Percentiles rank a stretch among this genome's conserved stretches.
Evolutionary conservation across 257 asterid species (phyloP).

Genomic region (Fraxinus americana): DNA sequence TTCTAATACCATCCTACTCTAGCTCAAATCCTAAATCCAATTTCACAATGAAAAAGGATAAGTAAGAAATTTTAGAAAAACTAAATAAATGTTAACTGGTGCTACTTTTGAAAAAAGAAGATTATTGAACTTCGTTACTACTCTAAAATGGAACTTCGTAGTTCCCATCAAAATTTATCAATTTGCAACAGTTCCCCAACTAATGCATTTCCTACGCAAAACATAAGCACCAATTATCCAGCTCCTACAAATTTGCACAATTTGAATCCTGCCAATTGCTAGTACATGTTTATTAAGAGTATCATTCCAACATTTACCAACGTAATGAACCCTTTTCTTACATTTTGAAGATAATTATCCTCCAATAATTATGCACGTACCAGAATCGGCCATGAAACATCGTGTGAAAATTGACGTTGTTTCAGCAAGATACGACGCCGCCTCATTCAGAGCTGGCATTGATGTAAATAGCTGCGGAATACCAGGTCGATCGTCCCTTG

Average conservation of each 20-base stretch:
- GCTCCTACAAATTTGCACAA: not conserved
- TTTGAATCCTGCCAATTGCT: not conserved
- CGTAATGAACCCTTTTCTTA: not conserved
- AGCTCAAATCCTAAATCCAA: not conserved
- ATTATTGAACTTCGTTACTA: not conserved
- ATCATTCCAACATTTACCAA: not conserved
- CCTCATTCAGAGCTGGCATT: slow-evolving; percentile 48
- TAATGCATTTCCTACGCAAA: not conserved
- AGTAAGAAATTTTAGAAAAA: not conserved
- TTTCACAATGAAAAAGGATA: not conserved
- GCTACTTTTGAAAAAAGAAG: not conserved
- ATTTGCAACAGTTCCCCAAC: not conserved
- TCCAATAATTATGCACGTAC: slow-evolving; percentile 34
- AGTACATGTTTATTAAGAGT: not conserved
- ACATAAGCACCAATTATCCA: not conserved
- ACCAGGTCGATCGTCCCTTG: slow-evolving; percentile 52
- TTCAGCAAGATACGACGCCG: slow-evolving; percentile 85
- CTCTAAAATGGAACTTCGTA: not conserved
- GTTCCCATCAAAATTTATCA: not conserved
- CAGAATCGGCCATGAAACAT: slow-evolving; percentile 67
- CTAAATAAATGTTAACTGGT: not conserved
- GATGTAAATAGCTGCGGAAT: slow-evolving; percentile 59
- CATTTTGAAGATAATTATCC: not conserved
- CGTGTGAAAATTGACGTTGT: slow-evolving; percentile 78
- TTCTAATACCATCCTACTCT: not conserved